Evolutionary conservation across 371 early-diverging fungal species (phyloP).

Genomic region (Saksenaea vasiformis): DNA sequence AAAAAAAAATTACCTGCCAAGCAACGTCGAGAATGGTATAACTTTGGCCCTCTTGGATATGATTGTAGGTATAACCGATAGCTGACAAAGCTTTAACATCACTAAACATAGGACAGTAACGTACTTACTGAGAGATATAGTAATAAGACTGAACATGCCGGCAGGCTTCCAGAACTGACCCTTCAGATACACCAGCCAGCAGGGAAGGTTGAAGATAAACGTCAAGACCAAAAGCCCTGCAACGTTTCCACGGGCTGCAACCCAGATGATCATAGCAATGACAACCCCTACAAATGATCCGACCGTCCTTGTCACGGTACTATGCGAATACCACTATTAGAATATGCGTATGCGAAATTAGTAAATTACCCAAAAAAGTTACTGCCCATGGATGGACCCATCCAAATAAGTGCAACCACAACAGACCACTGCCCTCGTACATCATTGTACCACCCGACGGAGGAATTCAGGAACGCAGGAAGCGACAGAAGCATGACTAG

Average conservation of each 20-base stretch:
- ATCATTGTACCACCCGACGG: conserved; percentile 36
- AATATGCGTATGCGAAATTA: not conserved
- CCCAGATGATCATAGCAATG: conserved; percentile 43
- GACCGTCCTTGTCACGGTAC: conserved; percentile 40
- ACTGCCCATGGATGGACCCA: conserved; percentile 53
- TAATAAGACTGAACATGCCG: conserved; percentile 45
- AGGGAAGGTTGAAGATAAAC: conserved; percentile 43
- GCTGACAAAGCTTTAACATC: conserved; percentile 18
- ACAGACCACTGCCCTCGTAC: conserved; percentile 48
- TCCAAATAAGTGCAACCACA: conserved; percentile 51
- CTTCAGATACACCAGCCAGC: conserved; percentile 41
- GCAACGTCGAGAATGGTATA: not conserved
- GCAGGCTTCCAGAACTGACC: conserved; percentile 50
- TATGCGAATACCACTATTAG: not conserved
- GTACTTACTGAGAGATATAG: conserved; percentile 50
- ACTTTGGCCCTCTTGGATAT: conserved; percentile 7
- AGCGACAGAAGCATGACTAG: conserved; percentile 34
- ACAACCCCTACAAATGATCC: conserved; percentile 49
- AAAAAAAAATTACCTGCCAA: conserved; percentile 1
- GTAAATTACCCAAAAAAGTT: conserved; percentile 44
- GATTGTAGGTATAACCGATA: conserved; percentile 41
- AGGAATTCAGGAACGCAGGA: conserved; percentile 39
- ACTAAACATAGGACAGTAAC: too few species aligned
- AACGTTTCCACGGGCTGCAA: conserved; percentile 27
- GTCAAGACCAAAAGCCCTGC: conserved; percentile 32